Conservation (phyloP, 768 basidiomycete species). For the Epithele typhae region DNA sequence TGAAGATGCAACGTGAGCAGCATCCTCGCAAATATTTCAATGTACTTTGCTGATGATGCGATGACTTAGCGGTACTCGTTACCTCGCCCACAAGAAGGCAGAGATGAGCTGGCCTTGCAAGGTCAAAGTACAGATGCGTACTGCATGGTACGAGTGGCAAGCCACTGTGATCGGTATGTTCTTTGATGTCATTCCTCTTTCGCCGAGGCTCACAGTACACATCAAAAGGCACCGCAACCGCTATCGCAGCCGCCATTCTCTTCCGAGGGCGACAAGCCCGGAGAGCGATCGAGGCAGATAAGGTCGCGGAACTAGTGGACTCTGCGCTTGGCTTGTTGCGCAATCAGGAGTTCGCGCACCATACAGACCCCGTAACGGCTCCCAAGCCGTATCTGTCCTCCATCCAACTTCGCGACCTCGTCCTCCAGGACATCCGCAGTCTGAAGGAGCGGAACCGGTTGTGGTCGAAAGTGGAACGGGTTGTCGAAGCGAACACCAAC, state of each 20-base stretch:
- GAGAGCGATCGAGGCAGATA: conserved; percentile 54
- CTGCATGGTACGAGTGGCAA: conserved; percentile 68
- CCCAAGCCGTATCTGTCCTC: conserved; percentile 79
- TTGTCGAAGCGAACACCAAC: conserved; percentile 90
- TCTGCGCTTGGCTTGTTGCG: conserved; percentile 75
- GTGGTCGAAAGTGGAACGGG: conserved; percentile 79
- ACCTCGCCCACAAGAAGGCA: conserved; percentile 69
- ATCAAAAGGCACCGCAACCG: conserved; percentile 16
- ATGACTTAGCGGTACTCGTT: conserved; percentile 60
- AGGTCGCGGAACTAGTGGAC: conserved; percentile 71
- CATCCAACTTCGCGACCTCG: conserved; percentile 81
- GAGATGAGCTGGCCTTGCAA: conserved; percentile 64
- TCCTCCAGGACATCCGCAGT: conserved; percentile 79
- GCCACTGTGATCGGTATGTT: conserved; percentile 55
- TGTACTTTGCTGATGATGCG: too few relatives aligned
- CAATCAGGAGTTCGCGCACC: conserved; percentile 78
- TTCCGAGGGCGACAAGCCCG: conserved; percentile 42
- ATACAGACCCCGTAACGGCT: conserved; percentile 73
- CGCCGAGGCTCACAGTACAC: too few relatives aligned
- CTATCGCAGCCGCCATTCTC: conserved; percentile 17
- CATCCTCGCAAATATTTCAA: too few relatives aligned
- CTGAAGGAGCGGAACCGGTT: conserved; percentile 57
- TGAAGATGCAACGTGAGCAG: conserved; percentile 58
- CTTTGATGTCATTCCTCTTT: conserved; percentile 1
- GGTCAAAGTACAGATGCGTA: conserved; percentile 59